Base-by-base conservation (phyloP, 2,329 filamentous ascomycete species). In the Taxawa tesnikishii region DNA sequence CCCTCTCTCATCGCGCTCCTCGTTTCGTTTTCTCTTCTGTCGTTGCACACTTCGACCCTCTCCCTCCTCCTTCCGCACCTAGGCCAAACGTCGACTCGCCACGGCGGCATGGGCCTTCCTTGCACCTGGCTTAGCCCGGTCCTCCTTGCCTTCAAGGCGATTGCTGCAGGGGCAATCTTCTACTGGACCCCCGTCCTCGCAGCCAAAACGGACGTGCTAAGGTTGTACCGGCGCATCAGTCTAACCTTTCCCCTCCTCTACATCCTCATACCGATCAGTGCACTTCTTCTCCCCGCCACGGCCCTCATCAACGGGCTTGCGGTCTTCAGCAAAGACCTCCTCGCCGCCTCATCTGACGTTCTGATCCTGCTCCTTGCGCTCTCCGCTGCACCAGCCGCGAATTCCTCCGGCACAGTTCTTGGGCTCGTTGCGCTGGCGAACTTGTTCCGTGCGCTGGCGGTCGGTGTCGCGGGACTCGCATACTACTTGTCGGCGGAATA, bases 41-140 rank as follows among this genome's bases (percentile, higher is more conserved):
- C 68, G n/a, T 67, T 66, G 44, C 71, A 70, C 33, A 64, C 65
- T 9, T 64, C 60, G 3, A 68, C 68, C 28, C 73, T 65, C 36
- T 61, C 65, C 34, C 54, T 60, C 14, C 49, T 66, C 4, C 56
- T 65, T 3, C 62, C 61, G 4, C 60, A 65, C 38, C 53, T 65
- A 17, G 60, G 59, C 28, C 62, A 65, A 45, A 61, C 54, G 37
- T 55, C 51, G 39, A 56, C 56, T 21, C 50, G 57, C 26, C 49
- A 59, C 29, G 60, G 58, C 29, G 62, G 61, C 23, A 59, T 65
- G 48, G 60, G 60, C 19, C 51, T 65, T 23, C 52, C 61, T 7
- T 66, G 62, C 49, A 51, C 54, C 12, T 61, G 55, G 53, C 50
- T 65, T 27, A 55, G 53, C 19, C 43, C 58, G 10, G 53, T 59